Evolutionary conservation across 208 protist species (phyloP), one percentile per base, ranked within the genome.

Genomic region (Wallacemonas rigidus): DNA sequence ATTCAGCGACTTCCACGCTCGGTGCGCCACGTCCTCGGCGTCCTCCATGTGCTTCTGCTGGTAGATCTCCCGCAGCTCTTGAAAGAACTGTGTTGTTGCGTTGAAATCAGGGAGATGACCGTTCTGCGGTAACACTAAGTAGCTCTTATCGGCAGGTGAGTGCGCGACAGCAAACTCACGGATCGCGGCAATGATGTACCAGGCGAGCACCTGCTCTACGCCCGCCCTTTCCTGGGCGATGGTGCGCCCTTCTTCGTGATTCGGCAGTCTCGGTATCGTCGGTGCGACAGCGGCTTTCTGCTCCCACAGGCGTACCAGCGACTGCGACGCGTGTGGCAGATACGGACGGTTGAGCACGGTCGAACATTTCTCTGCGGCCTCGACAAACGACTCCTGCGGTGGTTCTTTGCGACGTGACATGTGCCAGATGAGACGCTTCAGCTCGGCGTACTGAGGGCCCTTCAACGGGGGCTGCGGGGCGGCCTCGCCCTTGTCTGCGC

Each of bases 61-160:
- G 61, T 93, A 98, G 53, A 95, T 88, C 9, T 69, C 62, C 60
- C 97, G 88, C n/a, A 99, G 84, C 67, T 90, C 82, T 11, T 90
- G 70, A 75, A 98, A 99, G 76, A 85, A 97, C 14, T 74, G 58
- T n/a, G 97, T 98, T 36, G 96, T 96, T n/a, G 97, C 93, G 2
- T 80, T 92, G 72, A 99, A 96, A 81, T 99, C 98, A 11, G 97
- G 98, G 3, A 99, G 58, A 71, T 85, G 80, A 53, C 97, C 97
- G 44, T 76, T 74, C 26, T 98, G 74, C 1, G 98, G 98, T 12
- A 99, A 74, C 3, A 83, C 74, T 2, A 68, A 69, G 50, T 48
- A 61, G 60, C 75, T 7, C 5, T 17, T 45, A 41, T 45, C 43
- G 8, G 3, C 60, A 36, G 67, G 56, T 2, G 55, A 44, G 40